A percentile compares a stretch with the other conserved stretches of the same genome.
phyloP scores from a whole-genome alignment of 2,329 filamentous ascomycete species.

The Cadophora sp. region DNA sequence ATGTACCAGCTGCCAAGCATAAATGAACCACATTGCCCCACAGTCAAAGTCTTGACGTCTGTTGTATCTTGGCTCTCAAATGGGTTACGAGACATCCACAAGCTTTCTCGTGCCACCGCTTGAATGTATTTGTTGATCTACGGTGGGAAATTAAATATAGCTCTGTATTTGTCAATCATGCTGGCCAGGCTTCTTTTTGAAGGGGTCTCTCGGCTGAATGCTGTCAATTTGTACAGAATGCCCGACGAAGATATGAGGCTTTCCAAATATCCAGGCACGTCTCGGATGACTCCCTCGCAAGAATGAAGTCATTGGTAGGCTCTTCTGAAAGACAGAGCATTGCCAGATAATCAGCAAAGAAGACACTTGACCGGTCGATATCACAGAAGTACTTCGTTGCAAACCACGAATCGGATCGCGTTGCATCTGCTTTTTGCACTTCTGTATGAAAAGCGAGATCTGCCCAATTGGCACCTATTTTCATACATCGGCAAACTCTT shows the following conservation, averaged over 20 bases:
- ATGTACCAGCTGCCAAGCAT: conserved; percentile 6
- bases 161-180: conserved; percentile 4
- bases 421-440: too few species aligned
- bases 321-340: too few species aligned
- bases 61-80: background rate
- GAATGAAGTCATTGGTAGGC: background rate
- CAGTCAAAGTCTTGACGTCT: conserved; percentile 9
- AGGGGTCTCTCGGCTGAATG: background rate
- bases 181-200: background rate
- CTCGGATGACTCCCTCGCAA: background rate
- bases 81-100: background rate
- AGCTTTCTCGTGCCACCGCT: background rate
- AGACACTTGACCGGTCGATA: too few species aligned
- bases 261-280: background rate
- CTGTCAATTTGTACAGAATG: background rate
- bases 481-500: background rate
- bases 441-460: background rate
- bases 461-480: background rate
- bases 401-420: too few species aligned
- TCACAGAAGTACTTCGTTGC: too few species aligned
- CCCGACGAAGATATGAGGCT: background rate
- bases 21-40: background rate
- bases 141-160: background rate
- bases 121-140: background rate
- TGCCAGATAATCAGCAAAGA: too few species aligned